Conservation (phyloP, 1,284 basidiomycete species). For the Naganishia liquefaciens region DNA sequence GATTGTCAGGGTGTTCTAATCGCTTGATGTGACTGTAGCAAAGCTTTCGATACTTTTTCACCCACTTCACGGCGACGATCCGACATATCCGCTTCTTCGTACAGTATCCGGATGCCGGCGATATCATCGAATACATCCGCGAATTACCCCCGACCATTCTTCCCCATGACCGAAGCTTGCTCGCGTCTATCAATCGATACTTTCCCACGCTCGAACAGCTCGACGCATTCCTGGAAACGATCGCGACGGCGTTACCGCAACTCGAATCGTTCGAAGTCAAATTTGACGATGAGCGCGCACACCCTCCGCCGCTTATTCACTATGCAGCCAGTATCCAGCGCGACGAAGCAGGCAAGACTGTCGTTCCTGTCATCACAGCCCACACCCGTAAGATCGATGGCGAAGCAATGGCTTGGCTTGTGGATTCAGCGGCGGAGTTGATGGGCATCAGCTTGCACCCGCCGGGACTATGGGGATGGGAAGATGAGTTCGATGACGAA, state of each 20-base stretch:
- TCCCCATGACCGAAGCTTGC: slow-evolving; percentile 4
- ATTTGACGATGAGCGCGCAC: slow-evolving; percentile 16
- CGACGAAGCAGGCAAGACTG: background rate
- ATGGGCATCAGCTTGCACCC: slow-evolving; percentile 18
- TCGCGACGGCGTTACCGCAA: slow-evolving; percentile 4
- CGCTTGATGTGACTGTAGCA: background rate
- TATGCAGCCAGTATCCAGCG: slow-evolving; percentile 10
- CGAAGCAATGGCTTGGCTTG: slow-evolving; percentile 16
- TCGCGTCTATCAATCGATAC: slow-evolving; percentile 14
- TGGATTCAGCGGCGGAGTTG: slow-evolving; percentile 21
- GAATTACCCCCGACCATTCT: background rate
- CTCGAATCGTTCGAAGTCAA: slow-evolving; percentile 16
- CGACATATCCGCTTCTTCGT: slow-evolving; percentile 25
- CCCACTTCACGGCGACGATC: slow-evolving; percentile 14
- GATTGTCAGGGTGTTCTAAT: background rate
- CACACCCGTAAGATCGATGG: slow-evolving; percentile 11
- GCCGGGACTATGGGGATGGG: background rate
- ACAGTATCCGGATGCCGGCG: slow-evolving; percentile 19
- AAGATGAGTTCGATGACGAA: slow-evolving; percentile 6
- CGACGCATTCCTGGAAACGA: slow-evolving; percentile 5
- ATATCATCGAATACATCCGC: slow-evolving; percentile 13
- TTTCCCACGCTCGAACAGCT: slow-evolving; percentile 21
- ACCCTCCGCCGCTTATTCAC: slow-evolving; percentile 17
- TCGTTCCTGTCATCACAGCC: slow-evolving; percentile 1
- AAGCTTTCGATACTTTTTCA: slow-evolving; percentile 10